Conservation (phyloP, 2,329 filamentous ascomycete genomes). For the Trichoderma atrobrunneum region DNA sequence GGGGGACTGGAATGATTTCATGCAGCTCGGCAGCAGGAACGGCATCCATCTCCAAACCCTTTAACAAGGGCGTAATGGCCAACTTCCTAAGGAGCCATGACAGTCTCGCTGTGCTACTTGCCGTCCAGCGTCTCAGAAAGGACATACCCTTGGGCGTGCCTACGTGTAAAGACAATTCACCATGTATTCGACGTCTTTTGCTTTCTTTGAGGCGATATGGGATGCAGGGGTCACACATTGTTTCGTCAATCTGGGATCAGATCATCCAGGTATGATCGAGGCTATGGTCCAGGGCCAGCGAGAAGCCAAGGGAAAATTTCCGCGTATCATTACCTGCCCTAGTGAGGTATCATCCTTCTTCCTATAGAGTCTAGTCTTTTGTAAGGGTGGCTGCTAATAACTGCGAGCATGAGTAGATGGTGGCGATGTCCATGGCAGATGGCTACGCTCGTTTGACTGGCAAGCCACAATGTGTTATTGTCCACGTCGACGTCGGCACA, state of each 20-base stretch:
- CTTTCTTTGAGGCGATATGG: background rate
- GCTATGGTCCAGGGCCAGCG: background rate
- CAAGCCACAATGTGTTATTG: background rate
- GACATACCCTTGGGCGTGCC: no score
- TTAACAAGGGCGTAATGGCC: background rate
- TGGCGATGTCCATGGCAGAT: constrained; percentile 3
- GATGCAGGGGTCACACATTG: background rate
- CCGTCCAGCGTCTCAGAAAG: background rate
- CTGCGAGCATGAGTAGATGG: background rate
- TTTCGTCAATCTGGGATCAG: constrained; percentile 1
- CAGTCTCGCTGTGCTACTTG: background rate
- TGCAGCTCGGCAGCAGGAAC: background rate
- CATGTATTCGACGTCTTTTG: background rate
- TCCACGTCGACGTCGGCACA: background rate
- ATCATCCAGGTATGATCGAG: background rate
- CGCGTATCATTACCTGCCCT: background rate
- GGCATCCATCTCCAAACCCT: background rate
- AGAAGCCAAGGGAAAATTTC: background rate
- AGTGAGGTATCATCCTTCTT: background rate
- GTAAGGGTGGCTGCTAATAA: background rate
- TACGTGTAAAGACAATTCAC: background rate
- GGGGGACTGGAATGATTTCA: background rate
- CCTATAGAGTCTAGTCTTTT: background rate
- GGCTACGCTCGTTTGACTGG: background rate
- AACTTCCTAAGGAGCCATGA: background rate